Evolutionary conservation across 352 stramenopile genomes (phyloP).

Genomic region (Globisporangium okanoganense): DNA sequence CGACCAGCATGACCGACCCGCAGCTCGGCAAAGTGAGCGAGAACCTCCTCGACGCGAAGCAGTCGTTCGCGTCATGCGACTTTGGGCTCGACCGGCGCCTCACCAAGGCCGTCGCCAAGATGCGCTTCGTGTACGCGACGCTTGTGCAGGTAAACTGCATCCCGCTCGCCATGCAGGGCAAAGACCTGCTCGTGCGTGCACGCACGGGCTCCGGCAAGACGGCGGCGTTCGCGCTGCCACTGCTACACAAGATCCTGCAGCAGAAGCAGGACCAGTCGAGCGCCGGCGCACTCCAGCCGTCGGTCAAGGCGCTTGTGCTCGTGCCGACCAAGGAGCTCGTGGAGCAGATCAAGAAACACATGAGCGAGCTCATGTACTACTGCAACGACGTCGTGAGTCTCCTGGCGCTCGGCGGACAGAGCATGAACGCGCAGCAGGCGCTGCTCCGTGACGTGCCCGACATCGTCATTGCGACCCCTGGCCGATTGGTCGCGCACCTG

Average conservation of each 20-base stretch:
- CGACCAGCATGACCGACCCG: constrained; percentile 14
- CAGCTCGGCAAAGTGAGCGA: constrained; percentile 55
- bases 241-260: constrained; percentile 91
- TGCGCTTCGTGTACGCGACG: constrained; percentile 92
- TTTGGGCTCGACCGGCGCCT: constrained; percentile 92
- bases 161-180: constrained; percentile 89
- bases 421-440: constrained; percentile 87
- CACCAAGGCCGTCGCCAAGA: constrained; percentile 89
- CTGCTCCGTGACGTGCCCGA: constrained; percentile 86
- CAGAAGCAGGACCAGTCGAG: constrained; percentile 63
- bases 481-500: constrained; percentile 90
- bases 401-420: constrained; percentile 88
- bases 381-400: constrained; percentile 93
- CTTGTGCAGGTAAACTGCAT: constrained; percentile 96
- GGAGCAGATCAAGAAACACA: constrained; percentile 90
- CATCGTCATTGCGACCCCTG: constrained; percentile 94
- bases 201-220: constrained; percentile 94
- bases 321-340: constrained; percentile 97
- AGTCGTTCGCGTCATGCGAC: constrained; percentile 72
- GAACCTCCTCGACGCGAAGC: constrained; percentile 71
- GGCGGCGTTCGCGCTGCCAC: constrained; percentile 89
- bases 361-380: constrained; percentile 97
- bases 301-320: constrained; percentile 90
- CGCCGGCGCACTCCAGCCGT: constrained; percentile 26
- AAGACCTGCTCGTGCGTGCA: constrained; percentile 91